Evolutionary conservation across 768 basidiomycete species (phyloP).

Genomic region (Auriscalpium orientale): DNA sequence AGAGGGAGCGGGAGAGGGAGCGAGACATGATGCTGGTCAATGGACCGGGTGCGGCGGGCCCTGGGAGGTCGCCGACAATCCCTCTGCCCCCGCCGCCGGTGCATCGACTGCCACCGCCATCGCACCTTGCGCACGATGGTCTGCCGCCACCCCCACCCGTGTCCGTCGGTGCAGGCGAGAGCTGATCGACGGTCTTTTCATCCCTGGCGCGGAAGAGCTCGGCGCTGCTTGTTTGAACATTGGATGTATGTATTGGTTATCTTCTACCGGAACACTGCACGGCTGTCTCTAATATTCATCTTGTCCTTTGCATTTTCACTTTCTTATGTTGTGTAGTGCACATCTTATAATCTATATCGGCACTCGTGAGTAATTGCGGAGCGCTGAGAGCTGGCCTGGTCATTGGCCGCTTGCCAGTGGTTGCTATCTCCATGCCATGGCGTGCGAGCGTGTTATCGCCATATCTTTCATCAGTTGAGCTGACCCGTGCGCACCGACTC

Average conservation of each 20-base stretch:
- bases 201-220: background rate
- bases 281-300: too few species aligned
- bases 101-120: conserved; percentile 7
- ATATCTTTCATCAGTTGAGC: too few species aligned
- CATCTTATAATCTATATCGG: too few species aligned
- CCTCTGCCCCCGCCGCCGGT: background rate
- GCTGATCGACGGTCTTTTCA: background rate
- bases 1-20: background rate
- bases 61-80: background rate
- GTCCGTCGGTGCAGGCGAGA: conserved; percentile 6
- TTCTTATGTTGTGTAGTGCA: too few species aligned
- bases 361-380: too few species aligned
- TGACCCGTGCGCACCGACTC: too few species aligned
- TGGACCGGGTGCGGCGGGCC: background rate
- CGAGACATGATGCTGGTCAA: background rate
- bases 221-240: background rate
- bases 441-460: too few species aligned
- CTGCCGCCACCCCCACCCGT: conserved; percentile 2
- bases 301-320: too few species aligned
- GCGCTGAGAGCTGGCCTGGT: too few species aligned
- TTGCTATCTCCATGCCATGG: too few species aligned
- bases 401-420: too few species aligned
- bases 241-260: background rate
- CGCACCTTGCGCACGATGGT: background rate
- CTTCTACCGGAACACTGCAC: too few species aligned